Evolutionary conservation across 192 early-diverging fungal genomes (phyloP), one percentile per base, ranked within the genome.

Genomic region (Spizellomyces punctatus): DNA sequence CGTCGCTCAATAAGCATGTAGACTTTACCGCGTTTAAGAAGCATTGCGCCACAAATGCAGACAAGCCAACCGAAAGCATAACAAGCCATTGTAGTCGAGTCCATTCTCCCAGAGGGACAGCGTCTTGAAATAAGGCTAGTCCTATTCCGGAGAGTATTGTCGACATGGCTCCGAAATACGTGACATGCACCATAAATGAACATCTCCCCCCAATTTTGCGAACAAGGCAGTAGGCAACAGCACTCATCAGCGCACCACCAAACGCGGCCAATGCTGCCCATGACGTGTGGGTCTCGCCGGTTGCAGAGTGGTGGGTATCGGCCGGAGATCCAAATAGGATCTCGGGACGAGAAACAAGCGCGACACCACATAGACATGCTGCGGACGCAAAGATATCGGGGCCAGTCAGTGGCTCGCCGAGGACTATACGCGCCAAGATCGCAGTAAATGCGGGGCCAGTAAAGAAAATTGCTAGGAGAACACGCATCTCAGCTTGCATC

Each of bases 141-240:
- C 80, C 86, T 73, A 86, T 73, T 57, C 44, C 46, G 0, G 85
- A 86, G 12, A 92, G 64, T 6, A 88, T 50, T 21, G 83, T 77
- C 17, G 88, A 87, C 50, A 91, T 69, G 2, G 73, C 75, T 10
- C 93, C 93, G 81, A 92, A 92, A 66, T 92, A 93, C 22, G 87
- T 84, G 3, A 93, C 91, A 63, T 93, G 93, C 42, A 91, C 89
- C 83, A 93, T 89, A 19, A 83, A 89, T 69, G 92, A 89, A 7
- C 88, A 89, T 5, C 81, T 78, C n/a, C 80, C 79, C 5, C 91
- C 91, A 50, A 93, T 85, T 67, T 86, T 86, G 64, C 91, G 88
- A 22, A 93, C 90, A 7, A 90, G 76, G 22, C 86, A 84, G 67
- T 92, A 92, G 5, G 91, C 89, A 16, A 88, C 49, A 1, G 91